phyloP scores from a whole-genome alignment of 306 rosid species.

The Malus fusca region DNA sequence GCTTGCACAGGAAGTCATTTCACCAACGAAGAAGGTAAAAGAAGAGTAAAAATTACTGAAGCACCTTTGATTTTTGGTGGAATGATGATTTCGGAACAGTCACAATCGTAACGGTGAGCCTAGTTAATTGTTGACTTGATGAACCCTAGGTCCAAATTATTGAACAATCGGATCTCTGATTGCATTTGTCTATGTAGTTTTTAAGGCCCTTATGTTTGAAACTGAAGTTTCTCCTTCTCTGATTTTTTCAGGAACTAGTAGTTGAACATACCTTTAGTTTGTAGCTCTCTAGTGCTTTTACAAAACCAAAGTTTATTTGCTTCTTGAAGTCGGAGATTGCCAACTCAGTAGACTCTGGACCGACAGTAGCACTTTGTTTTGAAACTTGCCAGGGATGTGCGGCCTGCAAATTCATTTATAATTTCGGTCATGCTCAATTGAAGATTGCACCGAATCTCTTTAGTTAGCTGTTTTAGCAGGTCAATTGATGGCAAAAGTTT shows the following conservation, averaged over 20 bases:
- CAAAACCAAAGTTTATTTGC: constrained; percentile 13
- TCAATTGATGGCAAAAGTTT: constrained; percentile 9
- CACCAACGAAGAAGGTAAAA: not conserved
- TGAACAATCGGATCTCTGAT: not conserved
- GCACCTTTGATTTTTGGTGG: not conserved
- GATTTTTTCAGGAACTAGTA: constrained; percentile 31
- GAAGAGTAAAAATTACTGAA: not conserved
- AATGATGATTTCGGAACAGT: not conserved
- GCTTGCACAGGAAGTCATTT: not conserved
- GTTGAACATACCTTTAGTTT: constrained; percentile 16
- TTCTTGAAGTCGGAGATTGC: constrained; percentile 29
- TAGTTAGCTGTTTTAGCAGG: not conserved
- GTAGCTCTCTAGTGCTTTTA: constrained; percentile 12
- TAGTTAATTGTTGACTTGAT: not conserved
- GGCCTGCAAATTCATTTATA: constrained; percentile 28
- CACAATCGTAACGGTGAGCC: not conserved
- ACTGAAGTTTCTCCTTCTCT: not conserved
- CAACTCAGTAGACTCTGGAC: constrained; percentile 16
- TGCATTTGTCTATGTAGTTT: not conserved
- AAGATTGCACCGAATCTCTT: not conserved
- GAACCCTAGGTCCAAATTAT: not conserved
- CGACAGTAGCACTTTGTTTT: not conserved
- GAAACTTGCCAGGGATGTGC: not conserved
- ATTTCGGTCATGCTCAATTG: not conserved
- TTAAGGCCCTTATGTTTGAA: not conserved